Percentiles rank a stretch among this genome's conserved stretches.
Evolutionary conservation across 345 rosid species (phyloP).

Genomic region (Hibiscus mutabilis): DNA sequence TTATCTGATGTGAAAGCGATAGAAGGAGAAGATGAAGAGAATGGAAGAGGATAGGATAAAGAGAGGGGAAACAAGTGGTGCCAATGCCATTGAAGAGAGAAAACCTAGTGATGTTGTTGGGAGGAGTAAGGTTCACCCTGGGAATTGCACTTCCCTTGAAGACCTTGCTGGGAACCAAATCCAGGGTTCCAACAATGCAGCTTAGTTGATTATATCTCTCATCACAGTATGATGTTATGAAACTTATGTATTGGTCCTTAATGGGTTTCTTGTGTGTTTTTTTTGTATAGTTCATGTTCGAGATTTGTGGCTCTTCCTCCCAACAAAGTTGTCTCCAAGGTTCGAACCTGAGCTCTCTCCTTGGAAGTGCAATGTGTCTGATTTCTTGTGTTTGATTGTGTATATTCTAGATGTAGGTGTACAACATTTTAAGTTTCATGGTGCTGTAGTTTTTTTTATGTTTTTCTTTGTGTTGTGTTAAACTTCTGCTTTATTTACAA

Average conservation of each 20-base stretch:
- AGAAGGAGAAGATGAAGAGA: constrained; percentile 12
- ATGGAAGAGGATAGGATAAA: constrained; percentile 4
- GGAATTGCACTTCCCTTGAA: background rate
- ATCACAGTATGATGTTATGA: background rate
- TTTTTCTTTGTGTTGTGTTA: background rate
- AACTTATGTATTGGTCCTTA: background rate
- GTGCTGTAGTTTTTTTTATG: background rate
- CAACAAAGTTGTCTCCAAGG: too few species aligned
- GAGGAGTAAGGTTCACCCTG: constrained; percentile 7
- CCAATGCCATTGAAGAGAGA: background rate
- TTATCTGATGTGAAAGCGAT: constrained; percentile 5
- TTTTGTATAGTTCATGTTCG: too few species aligned
- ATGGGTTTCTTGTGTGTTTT: background rate
- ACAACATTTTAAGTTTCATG: background rate
- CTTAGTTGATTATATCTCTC: background rate
- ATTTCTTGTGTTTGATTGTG: background rate
- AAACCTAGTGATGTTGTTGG: background rate
- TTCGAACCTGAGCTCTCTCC: too few species aligned
- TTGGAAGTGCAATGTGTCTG: too few species aligned
- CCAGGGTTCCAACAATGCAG: background rate
- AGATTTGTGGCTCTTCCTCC: too few species aligned
- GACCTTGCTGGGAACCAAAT: background rate
- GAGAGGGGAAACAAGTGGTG: background rate
- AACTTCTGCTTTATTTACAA: background rate
- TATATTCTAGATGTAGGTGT: background rate